phyloP scores from a whole-genome alignment of 2,329 filamentous ascomycete species.

The Cryphonectria japonica region DNA sequence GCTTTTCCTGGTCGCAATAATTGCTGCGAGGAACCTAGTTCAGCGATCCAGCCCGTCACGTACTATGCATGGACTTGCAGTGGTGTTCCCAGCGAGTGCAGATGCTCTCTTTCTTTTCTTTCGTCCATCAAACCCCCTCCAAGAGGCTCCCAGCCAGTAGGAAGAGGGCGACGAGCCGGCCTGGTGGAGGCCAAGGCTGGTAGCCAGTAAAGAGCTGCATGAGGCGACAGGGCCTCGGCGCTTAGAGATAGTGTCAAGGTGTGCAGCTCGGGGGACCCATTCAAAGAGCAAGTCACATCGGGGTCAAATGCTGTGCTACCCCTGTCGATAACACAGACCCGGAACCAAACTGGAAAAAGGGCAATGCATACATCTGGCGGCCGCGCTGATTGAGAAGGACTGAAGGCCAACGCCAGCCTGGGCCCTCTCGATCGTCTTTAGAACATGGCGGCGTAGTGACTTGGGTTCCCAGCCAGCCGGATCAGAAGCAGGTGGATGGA shows the following conservation, averaged over 20 bases:
- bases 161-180: constrained; percentile 35
- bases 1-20: constrained; percentile 3
- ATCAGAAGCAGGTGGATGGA: constrained; percentile 24
- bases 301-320: constrained; percentile 31
- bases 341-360: constrained; percentile 32
- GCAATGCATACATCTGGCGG: not conserved
- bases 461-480: constrained; percentile 19
- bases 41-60: not conserved
- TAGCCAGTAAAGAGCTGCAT: constrained; percentile 49
- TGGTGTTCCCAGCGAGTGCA: constrained; percentile 35
- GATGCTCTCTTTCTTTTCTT: constrained; percentile 43
- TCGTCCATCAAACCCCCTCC: constrained; percentile 29
- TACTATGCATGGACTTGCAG: constrained; percentile 8
- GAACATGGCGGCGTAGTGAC: not conserved
- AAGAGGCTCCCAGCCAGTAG: constrained; percentile 38
- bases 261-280: constrained; percentile 41
- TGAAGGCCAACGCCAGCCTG: constrained; percentile 12
- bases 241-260: constrained; percentile 50
- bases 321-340: constrained; percentile 27
- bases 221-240: constrained; percentile 57
- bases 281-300: constrained; percentile 46
- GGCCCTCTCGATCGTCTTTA: constrained; percentile 7
- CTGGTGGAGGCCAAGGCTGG: constrained; percentile 35
- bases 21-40: constrained; percentile 7
- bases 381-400: constrained; percentile 2